Evolutionary conservation across 2,329 filamentous ascomycete species (phyloP).

Genomic region (Venturia asperata): DNA sequence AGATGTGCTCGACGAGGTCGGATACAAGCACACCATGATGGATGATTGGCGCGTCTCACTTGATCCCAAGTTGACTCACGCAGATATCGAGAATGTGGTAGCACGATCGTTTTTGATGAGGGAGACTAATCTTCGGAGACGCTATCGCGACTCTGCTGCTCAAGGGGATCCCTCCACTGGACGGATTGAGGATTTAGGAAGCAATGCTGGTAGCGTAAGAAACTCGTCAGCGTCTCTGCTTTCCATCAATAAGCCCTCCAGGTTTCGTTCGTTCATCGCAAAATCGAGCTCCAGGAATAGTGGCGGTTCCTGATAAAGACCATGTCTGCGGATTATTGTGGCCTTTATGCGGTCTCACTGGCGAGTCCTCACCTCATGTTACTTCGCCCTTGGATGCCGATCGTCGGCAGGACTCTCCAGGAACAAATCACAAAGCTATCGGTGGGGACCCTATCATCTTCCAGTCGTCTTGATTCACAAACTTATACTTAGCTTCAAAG

Average conservation of each 20-base stretch:
- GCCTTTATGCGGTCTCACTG: too few relatives aligned
- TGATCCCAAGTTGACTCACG: conserved; percentile 10
- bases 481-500: too few relatives aligned
- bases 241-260: conserved; percentile 7
- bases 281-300: conserved; percentile 7
- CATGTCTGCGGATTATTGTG: not conserved
- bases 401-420: too few relatives aligned
- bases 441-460: too few relatives aligned
- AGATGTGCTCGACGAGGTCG: conserved; percentile 11
- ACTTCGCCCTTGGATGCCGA: too few relatives aligned
- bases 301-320: not conserved
- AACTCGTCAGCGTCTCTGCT: not conserved
- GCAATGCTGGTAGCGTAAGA: not conserved
- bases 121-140: not conserved
- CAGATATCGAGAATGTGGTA: conserved; percentile 15
- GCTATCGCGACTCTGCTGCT: not conserved
- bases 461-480: too few relatives aligned
- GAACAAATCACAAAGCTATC: too few relatives aligned
- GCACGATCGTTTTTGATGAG: conserved; percentile 15
- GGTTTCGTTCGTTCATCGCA: conserved; percentile 9
- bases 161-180: too few relatives aligned
- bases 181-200: conserved; percentile 4
- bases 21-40: not conserved
- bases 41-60: conserved; percentile 15
- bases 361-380: too few relatives aligned